Evolutionary conservation across 2,329 filamentous ascomycete genomes (phyloP), one percentile per base, ranked within the genome.

Genomic region (Anthostomella pinea): DNA sequence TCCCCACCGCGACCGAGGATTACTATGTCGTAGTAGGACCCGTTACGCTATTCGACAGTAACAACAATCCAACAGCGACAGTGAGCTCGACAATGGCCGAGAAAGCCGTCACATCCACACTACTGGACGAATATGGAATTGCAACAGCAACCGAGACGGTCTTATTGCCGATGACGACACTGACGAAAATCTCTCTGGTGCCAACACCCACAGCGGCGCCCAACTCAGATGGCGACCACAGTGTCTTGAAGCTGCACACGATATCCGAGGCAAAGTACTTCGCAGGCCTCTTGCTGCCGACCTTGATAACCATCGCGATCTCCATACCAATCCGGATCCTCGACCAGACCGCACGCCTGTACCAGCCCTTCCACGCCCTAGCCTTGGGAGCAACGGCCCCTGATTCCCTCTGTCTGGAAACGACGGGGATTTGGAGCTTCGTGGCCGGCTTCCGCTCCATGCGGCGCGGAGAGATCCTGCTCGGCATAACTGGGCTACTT

Each of bases 331-430:
- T 65, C 30, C 57, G 60, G 8, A 56, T 67, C 23, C 41, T 67
- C 7, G 58, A 64, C 34, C 58, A 56, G 30, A 60, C 52, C 8
- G 59, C 63, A 8, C 58, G 59, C 35, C 57, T 65, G 27, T 63
- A 66, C 33, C 56, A 59, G 15, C 69, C 68, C 2, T 71, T 71
- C 46, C 63, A 66, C 33, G 60, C 64, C 1, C 51, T 76, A 2
- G 54, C 63, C 5, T 53, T 49, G 7, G 70, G 69, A 5, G 65
- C 64, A 0, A 33, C 49, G 0, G 70, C 69, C 0, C 45, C 50
- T 0, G 60, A 71, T 20, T 70, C 69, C 0, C 48, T 73, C 13
- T 65, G 60, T 8, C 54, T 71, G 5, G 58, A 65, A 34, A 70
- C 68, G 23, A 55, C 55, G 7, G 65, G 68, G 0, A 43, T 63